Percentiles rank a stretch among this genome's conserved stretches.
Evolutionary conservation across 1,284 basidiomycete species (phyloP).

Genomic region (Pseudozyma sp.): DNA sequence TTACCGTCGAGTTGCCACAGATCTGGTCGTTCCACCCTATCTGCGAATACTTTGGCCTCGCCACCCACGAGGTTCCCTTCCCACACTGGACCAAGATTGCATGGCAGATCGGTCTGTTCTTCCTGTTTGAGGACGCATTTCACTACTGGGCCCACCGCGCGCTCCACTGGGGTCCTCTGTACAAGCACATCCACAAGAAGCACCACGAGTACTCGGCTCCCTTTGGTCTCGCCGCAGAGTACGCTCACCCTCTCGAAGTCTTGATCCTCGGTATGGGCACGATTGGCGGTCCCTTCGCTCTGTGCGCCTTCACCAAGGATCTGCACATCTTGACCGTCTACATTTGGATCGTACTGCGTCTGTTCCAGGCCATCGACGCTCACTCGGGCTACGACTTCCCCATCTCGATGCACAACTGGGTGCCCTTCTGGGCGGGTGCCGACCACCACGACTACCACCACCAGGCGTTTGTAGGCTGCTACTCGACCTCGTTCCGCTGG

Average conservation of each 20-base stretch:
- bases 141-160: constrained; percentile 84
- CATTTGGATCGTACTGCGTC: constrained; percentile 89
- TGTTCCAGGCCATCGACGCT: constrained; percentile 97
- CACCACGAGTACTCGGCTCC: constrained; percentile 97
- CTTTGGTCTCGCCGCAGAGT: constrained; percentile 96
- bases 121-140: constrained; percentile 95
- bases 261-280: constrained; percentile 88
- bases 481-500: constrained; percentile 67
- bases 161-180: constrained; percentile 88
- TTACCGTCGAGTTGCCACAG: constrained; percentile 93
- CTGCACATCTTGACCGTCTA: constrained; percentile 90
- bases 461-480: constrained; percentile 65
- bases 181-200: constrained; percentile 95
- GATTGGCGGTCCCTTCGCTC: constrained; percentile 87
- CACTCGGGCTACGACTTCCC: constrained; percentile 87
- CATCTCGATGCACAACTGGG: constrained; percentile 88
- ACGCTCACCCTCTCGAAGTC: constrained; percentile 93
- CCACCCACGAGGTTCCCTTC: constrained; percentile 92
- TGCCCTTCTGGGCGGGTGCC: constrained; percentile 98
- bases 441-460: constrained; percentile 83
- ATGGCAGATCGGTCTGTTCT: constrained; percentile 88
- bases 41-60: constrained; percentile 88
- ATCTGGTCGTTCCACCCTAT: constrained; percentile 97
- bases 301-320: constrained; percentile 75
- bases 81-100: constrained; percentile 72